Percentiles rank a stretch among this genome's conserved stretches.
These are phyloP conservation scores for Primulina huaijiensis DNA, from an alignment of 257 asterid genomes.

Conservation along the genomic window DNA sequence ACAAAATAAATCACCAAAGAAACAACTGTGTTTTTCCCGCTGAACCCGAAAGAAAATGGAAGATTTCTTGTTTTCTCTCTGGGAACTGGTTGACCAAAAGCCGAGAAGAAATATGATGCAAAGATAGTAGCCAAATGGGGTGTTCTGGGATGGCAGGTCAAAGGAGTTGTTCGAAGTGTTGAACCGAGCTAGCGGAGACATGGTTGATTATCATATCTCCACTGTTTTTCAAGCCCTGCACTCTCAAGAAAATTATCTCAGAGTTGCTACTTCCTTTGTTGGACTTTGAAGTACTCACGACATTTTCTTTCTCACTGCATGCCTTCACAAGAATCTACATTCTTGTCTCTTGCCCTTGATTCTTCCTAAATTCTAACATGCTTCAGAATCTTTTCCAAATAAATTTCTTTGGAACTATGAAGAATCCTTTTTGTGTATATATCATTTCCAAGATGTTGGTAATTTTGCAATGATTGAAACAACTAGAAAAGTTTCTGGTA, in stretches of 20 bases:
- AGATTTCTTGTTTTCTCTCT: constrained; percentile 16
- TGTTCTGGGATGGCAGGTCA: constrained; percentile 11
- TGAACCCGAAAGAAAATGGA: neutral
- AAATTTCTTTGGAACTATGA: no score
- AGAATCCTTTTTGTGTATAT: no score
- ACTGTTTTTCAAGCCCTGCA: neutral
- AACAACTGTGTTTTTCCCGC: neutral
- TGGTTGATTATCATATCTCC: neutral
- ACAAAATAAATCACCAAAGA: neutral
- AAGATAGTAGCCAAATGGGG: constrained; percentile 22
- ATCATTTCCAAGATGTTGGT: no score
- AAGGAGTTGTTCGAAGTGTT: neutral
- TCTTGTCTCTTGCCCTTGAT: no score
- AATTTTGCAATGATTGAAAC: no score
- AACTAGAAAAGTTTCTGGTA: no score
- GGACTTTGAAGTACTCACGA: no score
- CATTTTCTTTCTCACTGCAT: no score
- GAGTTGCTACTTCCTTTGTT: neutral
- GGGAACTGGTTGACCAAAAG: constrained; percentile 18
- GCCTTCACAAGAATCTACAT: no score
- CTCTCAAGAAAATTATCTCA: constrained; percentile 18
- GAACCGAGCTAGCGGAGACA: constrained; percentile 9
- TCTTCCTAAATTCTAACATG: no score
- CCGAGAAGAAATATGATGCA: constrained; percentile 9
- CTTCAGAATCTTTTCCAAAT: no score